Evolutionary conservation across 2,329 filamentous ascomycete species (phyloP), one percentile per base, ranked within the genome.

Genomic region (Aureobasidium sp.): DNA sequence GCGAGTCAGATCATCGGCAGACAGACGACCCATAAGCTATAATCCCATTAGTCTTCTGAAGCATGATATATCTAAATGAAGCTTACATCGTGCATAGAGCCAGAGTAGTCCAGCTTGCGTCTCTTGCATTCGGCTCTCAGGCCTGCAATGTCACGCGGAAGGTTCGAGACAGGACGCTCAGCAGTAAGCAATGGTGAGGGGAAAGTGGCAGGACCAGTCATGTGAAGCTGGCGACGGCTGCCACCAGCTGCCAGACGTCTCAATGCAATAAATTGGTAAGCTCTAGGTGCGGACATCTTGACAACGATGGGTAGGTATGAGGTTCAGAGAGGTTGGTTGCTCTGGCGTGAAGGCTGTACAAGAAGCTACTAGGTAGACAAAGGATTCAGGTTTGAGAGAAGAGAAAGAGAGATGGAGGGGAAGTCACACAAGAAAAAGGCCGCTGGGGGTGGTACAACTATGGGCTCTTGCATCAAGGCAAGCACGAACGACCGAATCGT

Each of bases 181-280:
- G 77, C 72, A 71, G 68, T 79, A 69, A 72, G 77, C 73, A 77
- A 74, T 69, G 71, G 77, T 66, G 75, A 82, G 69, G 75, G 76
- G 64, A 80, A 84, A 56, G 82, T 83, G 32, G 83, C 77, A 43
- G 81, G 80, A 61, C 83, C 83, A 39, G 84, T 86, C 76, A 86
- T 84, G 74, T 83, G 81, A 55, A 86, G 78, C 62, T 73, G 72
- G 67, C 84, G 83, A 63, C 75, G 70, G 44, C 52, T 64, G 65
- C 68, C 72, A 68, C 69, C 72, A 52, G 69, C 70, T 68, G 74
- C 71, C 62, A 77, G 69, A 65, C 72, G 76, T 65, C 71, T 72
- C 64, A 79, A 73, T 67, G 75, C 75, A 66, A 76, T 74, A 65
- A 74, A 70, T 63, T 75, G 74, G 63, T 74, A 73, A 27, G 73